Evolutionary conservation across 768 basidiomycete species (phyloP), one percentile per base, ranked within the genome.

Genomic region (Tricholoma furcatifolium): DNA sequence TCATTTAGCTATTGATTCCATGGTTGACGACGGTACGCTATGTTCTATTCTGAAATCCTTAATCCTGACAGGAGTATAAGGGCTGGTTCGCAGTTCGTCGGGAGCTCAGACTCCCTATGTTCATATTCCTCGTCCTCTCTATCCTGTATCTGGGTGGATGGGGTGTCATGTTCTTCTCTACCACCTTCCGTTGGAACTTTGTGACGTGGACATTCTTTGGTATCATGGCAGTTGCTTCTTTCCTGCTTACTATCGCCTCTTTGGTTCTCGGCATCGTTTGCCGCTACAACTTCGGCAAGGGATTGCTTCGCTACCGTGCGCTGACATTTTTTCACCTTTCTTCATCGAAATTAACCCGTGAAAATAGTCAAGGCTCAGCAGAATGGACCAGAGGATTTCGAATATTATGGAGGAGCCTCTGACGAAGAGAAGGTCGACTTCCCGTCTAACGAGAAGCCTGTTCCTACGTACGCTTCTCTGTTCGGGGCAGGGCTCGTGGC

Each of bases 51-150:
- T 31, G 27, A 49, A 42, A 10, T 14, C 18, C 47, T 32, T 36
- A 24, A 15, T 17, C 35, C n/a, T 14, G 12, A 21, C 30, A 34
- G 49, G 51, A 43, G 38, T 11, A 23, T 15, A 49, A 86, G 81
- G 90, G 90, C 15, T 93, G 89, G 89, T 81, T 87, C 61, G 79
- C 83, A 31, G 81, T 87, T 46, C 84, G 89, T 35, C 78, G 75
- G 46, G 90, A 93, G 67, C 70, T 76, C 51, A 80, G 76, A 54
- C 52, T 75, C 9, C 77, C 74, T 14, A 88, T 84, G 80, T 54
- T 83, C 46, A 55, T 79, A 12, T 93, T 93, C 71, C 73, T 93
- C 52, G 61, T 72, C 14, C 57, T 88, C 43, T 83, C 82, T 10
- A 53, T 81, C 30, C 65, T 81, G 17, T 88, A 91, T 65, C 73